These are phyloP conservation scores for Jasminum sambac DNA, from an alignment of 257 asterid genomes.

Conservation along the genomic window DNA sequence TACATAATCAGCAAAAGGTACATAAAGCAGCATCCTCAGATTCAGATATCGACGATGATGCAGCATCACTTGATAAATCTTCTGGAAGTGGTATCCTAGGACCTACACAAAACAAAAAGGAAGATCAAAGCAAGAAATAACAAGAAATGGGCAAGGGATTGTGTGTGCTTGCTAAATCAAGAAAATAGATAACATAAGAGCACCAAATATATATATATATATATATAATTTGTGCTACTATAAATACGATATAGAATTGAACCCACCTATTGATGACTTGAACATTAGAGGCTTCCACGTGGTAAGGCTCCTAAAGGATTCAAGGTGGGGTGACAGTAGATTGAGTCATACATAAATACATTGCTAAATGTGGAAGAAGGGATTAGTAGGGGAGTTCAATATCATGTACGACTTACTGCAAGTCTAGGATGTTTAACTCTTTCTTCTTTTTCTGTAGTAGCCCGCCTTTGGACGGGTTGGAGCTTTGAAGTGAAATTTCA, in stretches of 20 bases:
- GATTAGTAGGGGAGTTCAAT: conserved; percentile 25
- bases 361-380: conserved; percentile 26
- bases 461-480: conserved; percentile 59
- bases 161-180: not conserved
- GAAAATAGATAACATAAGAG: not conserved
- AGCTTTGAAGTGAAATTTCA: conserved; percentile 23
- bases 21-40: conserved; percentile 52
- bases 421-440: conserved; percentile 73
- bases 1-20: no score
- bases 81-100: conserved; percentile 81
- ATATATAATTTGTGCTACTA: no score
- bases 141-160: no score
- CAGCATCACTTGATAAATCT: conserved; percentile 63
- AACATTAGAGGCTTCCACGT: conserved; percentile 97
- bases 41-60: conserved; percentile 65
- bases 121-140: not conserved
- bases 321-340: conserved; percentile 74
- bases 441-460: conserved; percentile 87
- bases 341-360: conserved; percentile 23
- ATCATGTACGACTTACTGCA: conserved; percentile 33
- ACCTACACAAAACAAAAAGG: conserved; percentile 45
- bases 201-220: conserved; percentile 4
- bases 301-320: conserved; percentile 99
- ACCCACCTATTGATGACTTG: conserved; percentile 73
- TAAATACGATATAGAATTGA: conserved; percentile 3